These are phyloP conservation scores for Anisodus acutangulus DNA, from an alignment of 257 asterid genomes.

Conservation along the genomic window DNA sequence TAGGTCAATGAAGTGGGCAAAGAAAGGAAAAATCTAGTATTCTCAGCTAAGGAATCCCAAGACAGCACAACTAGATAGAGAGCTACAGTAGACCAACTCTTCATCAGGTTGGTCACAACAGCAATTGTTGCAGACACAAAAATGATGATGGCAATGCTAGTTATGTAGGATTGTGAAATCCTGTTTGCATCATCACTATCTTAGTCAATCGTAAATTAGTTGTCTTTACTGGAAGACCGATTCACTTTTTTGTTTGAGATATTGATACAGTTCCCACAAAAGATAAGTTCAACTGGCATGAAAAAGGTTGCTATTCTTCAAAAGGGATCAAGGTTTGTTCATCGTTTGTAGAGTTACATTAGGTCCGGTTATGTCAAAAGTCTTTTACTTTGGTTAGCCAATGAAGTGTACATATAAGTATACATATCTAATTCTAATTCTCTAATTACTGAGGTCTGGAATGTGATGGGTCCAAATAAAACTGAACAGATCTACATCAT, in stretches of 20 bases:
- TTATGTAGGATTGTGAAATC: neutral
- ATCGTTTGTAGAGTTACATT: neutral
- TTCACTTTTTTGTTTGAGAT: neutral
- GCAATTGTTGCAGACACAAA: neutral
- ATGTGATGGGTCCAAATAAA: neutral
- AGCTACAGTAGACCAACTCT: neutral
- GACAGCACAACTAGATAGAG: conserved; percentile 6
- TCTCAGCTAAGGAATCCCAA: neutral
- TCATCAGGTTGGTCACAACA: neutral
- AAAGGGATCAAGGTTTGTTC: neutral
- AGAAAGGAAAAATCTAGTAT: neutral
- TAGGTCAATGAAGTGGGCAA: neutral
- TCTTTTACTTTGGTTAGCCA: neutral
- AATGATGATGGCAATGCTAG: neutral
- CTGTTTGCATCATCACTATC: neutral
- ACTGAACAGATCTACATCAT: neutral
- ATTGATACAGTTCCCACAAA: neutral
- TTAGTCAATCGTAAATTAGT: neutral
- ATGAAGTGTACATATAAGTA: neutral
- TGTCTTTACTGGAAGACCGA: neutral
- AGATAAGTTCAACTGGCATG: conserved; percentile 14
- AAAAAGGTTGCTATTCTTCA: neutral
- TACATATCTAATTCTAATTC: neutral
- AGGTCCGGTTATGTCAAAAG: neutral
- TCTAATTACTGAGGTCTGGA: neutral